Base-by-base conservation (phyloP, 805 yeast genomes). In the Komagataella mondaviorum region DNA sequence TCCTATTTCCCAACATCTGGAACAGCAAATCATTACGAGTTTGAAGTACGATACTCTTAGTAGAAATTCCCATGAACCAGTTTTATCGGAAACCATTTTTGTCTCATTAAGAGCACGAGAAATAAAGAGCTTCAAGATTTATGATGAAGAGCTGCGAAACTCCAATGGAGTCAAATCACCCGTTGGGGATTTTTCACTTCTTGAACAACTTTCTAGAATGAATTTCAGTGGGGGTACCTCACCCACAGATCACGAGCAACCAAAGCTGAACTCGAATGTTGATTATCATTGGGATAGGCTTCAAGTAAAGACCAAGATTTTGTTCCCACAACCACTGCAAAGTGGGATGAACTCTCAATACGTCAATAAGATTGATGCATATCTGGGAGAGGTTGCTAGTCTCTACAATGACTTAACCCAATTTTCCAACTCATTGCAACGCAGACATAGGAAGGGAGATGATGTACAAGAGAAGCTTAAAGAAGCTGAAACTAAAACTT, bases 11-110 rank as follows among this genome's bases (percentile, higher is more conserved):
- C 67, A 71, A 18, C 69, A 71, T 53, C 61, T 75, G 39, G 81
- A 77, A 53, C 60, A 63, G 6, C 71, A 68, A 48, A 70, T 77
- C 17, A 59, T 67, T 49, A 67, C 63, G 23, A 61, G 77, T 6
- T 72, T 78, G 78, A 72, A 67, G 52, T 73, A 73, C 54, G 82
- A 78, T 56, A 62, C 76, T 50, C 51, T 68, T 51, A 70, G 69
- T 52, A 67, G 68, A 54, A 63, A 65, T 48, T 60, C 62, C 6
- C 62, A 45, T 65, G 72, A 2, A 58, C 61, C 4, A 60, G 43
- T 23, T 14, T 16, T 47, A 36, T 43, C 75, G 4, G 59, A 67
- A 45, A 71, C 76, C 1, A 60, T 73, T 1, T 67, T 71, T 50
- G 60, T 73, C n/a, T 70, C 73, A 52, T 60, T 73, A 49, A 58